These are phyloP conservation scores for Xerocomellus intermedius DNA, from an alignment of 768 basidiomycete genomes.

Conservation along the genomic window DNA sequence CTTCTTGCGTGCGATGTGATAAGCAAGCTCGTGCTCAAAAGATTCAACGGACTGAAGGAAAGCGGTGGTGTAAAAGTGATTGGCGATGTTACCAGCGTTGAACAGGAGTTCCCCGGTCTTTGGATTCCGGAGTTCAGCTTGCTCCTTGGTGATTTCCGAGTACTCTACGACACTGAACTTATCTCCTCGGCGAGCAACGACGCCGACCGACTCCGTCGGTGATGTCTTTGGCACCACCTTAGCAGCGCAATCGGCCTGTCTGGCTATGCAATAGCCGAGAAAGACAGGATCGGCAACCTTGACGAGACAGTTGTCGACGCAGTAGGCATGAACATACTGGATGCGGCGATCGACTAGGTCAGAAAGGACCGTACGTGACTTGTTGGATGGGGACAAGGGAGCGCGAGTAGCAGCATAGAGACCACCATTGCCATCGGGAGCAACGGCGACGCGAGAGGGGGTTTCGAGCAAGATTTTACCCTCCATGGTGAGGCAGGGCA, in stretches of 20 bases:
- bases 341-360: constrained; percentile 77
- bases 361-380: constrained; percentile 72
- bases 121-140: constrained; percentile 72
- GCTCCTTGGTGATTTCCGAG: constrained; percentile 89
- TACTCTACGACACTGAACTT: constrained; percentile 95
- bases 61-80: constrained; percentile 92
- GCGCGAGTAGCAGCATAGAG: constrained; percentile 90
- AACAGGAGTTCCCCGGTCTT: constrained; percentile 77
- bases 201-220: constrained; percentile 91
- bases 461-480: constrained; percentile 91
- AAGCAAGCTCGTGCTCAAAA: constrained; percentile 88
- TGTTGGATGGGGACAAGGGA: constrained; percentile 60
- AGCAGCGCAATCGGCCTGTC: constrained; percentile 87
- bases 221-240: constrained; percentile 92
- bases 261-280: constrained; percentile 89
- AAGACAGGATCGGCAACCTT: constrained; percentile 97
- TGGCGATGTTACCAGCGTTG: constrained; percentile 95
- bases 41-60: constrained; percentile 77
- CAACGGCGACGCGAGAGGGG: constrained; percentile 79
- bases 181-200: constrained; percentile 80
- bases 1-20: constrained; percentile 98
- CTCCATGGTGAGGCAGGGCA: constrained; percentile 92
- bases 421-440: constrained; percentile 97
- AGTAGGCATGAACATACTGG: constrained; percentile 90
- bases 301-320: constrained; percentile 99